Evolutionary conservation across 306 rosid genomes (phyloP).

Genomic region (Gastrolobium villosum): DNA sequence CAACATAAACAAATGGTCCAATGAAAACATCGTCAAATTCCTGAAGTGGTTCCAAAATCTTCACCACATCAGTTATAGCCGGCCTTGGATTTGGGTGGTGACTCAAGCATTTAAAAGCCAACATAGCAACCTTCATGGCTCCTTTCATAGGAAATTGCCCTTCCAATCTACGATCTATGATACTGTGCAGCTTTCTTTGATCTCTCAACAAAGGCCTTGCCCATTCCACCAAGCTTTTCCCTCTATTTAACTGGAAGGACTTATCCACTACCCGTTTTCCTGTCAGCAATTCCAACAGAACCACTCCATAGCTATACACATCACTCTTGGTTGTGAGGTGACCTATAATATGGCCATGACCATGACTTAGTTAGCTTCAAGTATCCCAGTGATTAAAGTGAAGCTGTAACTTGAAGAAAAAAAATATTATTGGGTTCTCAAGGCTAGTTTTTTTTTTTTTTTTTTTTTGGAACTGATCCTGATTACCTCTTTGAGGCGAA

Average conservation of each 20-base stretch:
- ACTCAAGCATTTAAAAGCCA: constrained; percentile 77
- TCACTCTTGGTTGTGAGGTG: constrained; percentile 85
- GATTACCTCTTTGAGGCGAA: no score
- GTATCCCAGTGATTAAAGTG: not conserved
- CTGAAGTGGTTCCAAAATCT: constrained; percentile 70
- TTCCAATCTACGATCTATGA: constrained; percentile 72
- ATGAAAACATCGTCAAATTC: constrained; percentile 58
- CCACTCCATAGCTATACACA: constrained; percentile 89
- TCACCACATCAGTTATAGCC: constrained; percentile 68
- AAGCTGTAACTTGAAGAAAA: not conserved
- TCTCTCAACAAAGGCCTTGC: constrained; percentile 79
- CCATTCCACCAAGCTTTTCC: constrained; percentile 81
- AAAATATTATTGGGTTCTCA: not conserved
- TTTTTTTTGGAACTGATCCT: no score
- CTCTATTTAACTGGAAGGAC: constrained; percentile 49
- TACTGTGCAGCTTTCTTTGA: constrained; percentile 50
- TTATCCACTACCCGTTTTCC: constrained; percentile 77
- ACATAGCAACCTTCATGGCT: constrained; percentile 66
- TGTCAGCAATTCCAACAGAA: constrained; percentile 77
- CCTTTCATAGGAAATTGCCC: constrained; percentile 71
- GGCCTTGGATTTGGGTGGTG: constrained; percentile 75
- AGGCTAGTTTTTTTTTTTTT: no score
- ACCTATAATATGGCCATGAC: constrained; percentile 55
- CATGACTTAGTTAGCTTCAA: constrained; percentile 10
- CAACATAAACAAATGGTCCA: constrained; percentile 79